Evolutionary conservation across 305 asterid genomes (phyloP), one percentile per base, ranked within the genome.

Genomic region (Fraxinus baroniana): DNA sequence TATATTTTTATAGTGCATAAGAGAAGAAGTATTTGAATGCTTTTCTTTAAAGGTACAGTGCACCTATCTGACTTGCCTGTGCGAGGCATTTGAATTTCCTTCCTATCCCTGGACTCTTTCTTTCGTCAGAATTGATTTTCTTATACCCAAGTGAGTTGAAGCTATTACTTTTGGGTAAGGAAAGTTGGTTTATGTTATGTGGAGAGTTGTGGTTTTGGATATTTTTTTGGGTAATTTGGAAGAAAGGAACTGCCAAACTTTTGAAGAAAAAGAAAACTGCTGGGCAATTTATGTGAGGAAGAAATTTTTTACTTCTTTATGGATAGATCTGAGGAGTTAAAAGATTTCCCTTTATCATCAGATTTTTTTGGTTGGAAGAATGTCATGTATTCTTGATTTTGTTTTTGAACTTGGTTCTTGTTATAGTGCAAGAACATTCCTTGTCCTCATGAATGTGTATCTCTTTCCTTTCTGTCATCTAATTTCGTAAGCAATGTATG

Each of bases 381-480:
- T 26, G 18, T 28, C 37, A 28, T 28, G 37, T 13, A 28, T 68
- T 68, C 36, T 30, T 26, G 36, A 10, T 68, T 68, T 68, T 68
- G 9, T 68, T 68, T 68, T 68, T 68, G 79, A 7, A 74, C 80
- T 57, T 74, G 79, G 68, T 81, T 36, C 13, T 52, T 7, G 77
- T 57, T 76, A 57, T 72, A 44, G 22, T 71, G 49, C 36, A 66
- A 10, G 20, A 68, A 17, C 39, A 68, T 28, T 28, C 74, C 74
- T 68, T 68, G 74, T 68, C 74, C 74, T 68, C 39, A 12, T 26
- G 74, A 13, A 68, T 68, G 74, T 10, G 30, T 82, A 26, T 46
- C 33, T 60, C 28, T 83, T 82, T 83, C 77, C 85, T 81, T 74
- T 46, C 32, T 81, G 79, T 71, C 79, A 24, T 83, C 76, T 79